Evolutionary conservation across 1,284 basidiomycete species (phyloP), one percentile per base, ranked within the genome.

Genomic region (Puccinia hordei): DNA sequence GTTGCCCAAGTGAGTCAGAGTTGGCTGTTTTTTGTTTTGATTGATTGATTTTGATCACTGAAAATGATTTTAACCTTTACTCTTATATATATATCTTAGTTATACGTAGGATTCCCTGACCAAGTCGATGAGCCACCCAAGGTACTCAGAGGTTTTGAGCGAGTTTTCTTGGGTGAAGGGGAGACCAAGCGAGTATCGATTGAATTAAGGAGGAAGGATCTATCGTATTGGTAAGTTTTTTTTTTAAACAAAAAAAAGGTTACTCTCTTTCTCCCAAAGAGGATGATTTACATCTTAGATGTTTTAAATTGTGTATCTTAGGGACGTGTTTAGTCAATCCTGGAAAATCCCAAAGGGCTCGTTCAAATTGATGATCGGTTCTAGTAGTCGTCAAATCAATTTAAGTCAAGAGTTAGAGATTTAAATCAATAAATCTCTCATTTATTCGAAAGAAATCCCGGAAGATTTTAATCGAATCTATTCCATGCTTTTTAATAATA

Each of bases 131-230:
- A 81, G 55, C 83, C 83, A 17, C 44, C 83, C 53, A 82, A 82
- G 80, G 80, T 81, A 2, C 81, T 84, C 3, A 69, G 83, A 46
- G 83, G 83, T 24, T 84, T 84, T 65, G 82, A 84, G n/a, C 81
- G 82, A 72, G 53, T 83, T 49, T 81, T 81, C 49, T 49, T 83
- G 24, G 12, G 71, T 24, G 19, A 78, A 27, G 82, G 81, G n/a
- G 81, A 83, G 79, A 83, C 82, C n/a, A 72, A 79, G 9, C 82
- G 75, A 27, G 82, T 82, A 9, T 59, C 51, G 12, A 82, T 83
- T 33, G 24, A 38, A 2, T 33, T 74, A 12, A 57, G 72, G 19
- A 38, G 15, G 30, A 57, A 61, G 35, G 72, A 74, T 44, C 33
- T 74, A 61, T 74, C 72, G n/a, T 59, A 38, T 41, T 74, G 72